Evolutionary conservation across 306 rosid genomes (phyloP).

Genomic region (Cicer bijugum): DNA sequence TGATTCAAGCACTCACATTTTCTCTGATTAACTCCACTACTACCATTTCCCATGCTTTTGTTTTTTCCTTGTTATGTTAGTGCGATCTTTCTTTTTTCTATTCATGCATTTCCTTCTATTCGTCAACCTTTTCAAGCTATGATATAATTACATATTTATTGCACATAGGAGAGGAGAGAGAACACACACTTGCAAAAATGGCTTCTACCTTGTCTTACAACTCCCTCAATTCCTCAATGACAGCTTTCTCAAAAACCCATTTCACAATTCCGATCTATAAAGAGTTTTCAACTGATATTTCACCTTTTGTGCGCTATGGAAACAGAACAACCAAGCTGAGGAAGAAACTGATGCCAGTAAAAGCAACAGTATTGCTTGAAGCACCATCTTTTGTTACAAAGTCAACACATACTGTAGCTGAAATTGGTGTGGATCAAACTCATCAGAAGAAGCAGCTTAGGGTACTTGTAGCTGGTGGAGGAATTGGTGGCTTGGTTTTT

Average conservation of each 20-base stretch:
- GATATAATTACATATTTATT: slow-evolving; percentile 4
- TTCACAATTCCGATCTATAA: slow-evolving; percentile 51
- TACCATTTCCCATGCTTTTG: slow-evolving; percentile 17
- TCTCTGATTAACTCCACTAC: slow-evolving; percentile 6
- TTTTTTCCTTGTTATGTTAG: not conserved
- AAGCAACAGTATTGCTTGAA: slow-evolving; percentile 58
- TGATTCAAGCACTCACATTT: slow-evolving; percentile 11
- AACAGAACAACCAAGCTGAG: slow-evolving; percentile 46
- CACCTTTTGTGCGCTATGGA: slow-evolving; percentile 45
- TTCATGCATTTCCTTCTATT: slow-evolving; percentile 30
- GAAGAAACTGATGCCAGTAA: slow-evolving; percentile 49
- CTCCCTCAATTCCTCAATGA: slow-evolving; percentile 59
- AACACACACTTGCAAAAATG: slow-evolving; percentile 46
- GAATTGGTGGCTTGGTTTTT: slow-evolving; percentile 92
- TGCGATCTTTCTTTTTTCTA: slow-evolving; percentile 19
- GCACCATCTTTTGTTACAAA: slow-evolving; percentile 27
- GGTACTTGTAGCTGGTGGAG: slow-evolving; percentile 91
- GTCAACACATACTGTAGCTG: slow-evolving; percentile 41
- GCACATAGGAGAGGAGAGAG: not conserved
- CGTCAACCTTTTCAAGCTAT: not conserved
- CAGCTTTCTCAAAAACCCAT: slow-evolving; percentile 56
- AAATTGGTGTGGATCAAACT: slow-evolving; percentile 29
- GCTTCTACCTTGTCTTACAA: slow-evolving; percentile 56
- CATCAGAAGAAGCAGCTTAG: slow-evolving; percentile 59
- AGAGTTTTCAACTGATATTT: slow-evolving; percentile 49